Evolutionary conservation across 495 filamentous ascomycete genomes (phyloP).

Genomic region (Xylaria acuta): DNA sequence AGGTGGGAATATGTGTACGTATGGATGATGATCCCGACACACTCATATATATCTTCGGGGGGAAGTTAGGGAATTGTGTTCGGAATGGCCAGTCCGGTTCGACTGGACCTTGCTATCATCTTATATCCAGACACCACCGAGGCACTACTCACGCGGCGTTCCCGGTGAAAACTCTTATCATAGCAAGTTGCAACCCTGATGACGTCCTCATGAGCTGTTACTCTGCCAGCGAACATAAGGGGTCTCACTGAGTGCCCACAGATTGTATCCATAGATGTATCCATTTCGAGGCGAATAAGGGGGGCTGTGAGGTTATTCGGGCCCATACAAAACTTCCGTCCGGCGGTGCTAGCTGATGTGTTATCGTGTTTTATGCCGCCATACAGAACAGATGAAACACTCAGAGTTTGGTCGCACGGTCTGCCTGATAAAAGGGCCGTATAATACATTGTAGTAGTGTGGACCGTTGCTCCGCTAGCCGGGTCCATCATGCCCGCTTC

Average conservation of each 20-base stretch:
- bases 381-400: conserved; percentile 21
- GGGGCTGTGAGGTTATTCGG: conserved; percentile 17
- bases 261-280: conserved; percentile 11
- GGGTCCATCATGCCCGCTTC: conserved; percentile 16
- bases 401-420: conserved; percentile 10
- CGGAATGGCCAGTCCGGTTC: conserved; percentile 13
- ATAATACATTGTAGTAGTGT: conserved; percentile 4
- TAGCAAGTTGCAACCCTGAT: conserved; percentile 9
- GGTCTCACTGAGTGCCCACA: conserved; percentile 16
- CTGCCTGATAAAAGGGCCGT: conserved; percentile 17
- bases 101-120: conserved; percentile 18
- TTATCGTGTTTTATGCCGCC: conserved; percentile 1
- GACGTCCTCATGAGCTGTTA: conserved; percentile 16
- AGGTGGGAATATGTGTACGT: background rate
- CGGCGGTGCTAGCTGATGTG: conserved; percentile 14
- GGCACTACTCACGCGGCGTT: background rate
- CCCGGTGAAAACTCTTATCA: conserved; percentile 21
- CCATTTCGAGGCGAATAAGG: conserved; percentile 18
- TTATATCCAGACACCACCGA: conserved; percentile 19
- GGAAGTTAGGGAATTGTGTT: conserved; percentile 4
- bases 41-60: conserved; percentile 13
- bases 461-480: conserved; percentile 18
- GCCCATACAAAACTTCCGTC: conserved; percentile 8
- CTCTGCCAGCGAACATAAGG: conserved; percentile 13
- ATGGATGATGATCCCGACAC: background rate